Percentiles rank a stretch among this genome's conserved stretches.
Evolutionary conservation across 1,139 yeast species (phyloP).

Genomic region (Yamadazyma diddensiae): DNA sequence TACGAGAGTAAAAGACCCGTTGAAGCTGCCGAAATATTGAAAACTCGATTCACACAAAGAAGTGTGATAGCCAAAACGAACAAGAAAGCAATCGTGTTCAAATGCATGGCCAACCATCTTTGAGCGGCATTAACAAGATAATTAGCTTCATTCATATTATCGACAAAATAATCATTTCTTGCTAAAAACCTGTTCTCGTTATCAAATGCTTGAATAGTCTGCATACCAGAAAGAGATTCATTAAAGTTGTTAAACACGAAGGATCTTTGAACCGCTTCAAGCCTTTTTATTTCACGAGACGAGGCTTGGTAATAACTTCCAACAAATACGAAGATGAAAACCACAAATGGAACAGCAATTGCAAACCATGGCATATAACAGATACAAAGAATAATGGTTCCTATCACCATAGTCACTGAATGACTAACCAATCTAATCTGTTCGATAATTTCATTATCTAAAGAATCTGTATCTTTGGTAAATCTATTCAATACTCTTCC

Average conservation of each 20-base stretch:
- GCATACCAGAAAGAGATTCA: constrained; percentile 70
- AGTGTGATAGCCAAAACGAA: constrained; percentile 51
- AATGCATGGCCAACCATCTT: constrained; percentile 75
- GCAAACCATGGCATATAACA: constrained; percentile 65
- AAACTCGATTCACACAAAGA: constrained; percentile 64
- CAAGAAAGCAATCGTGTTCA: constrained; percentile 54
- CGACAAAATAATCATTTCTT: constrained; percentile 48
- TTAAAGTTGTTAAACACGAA: constrained; percentile 59
- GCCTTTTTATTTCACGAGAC: constrained; percentile 41
- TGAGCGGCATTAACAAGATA: constrained; percentile 67
- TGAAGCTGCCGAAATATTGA: constrained; percentile 60
- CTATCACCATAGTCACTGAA: constrained; percentile 53
- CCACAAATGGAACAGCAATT: constrained; percentile 37
- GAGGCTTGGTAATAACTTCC: constrained; percentile 55
- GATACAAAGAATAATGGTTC: constrained; percentile 64
- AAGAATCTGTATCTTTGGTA: constrained; percentile 79
- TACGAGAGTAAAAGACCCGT: constrained; percentile 71
- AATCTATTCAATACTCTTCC: constrained; percentile 60
- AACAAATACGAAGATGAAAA: constrained; percentile 43
- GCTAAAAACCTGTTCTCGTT: constrained; percentile 47
- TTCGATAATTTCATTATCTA: constrained; percentile 73
- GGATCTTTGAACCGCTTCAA: constrained; percentile 37
- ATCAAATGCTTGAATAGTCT: constrained; percentile 64
- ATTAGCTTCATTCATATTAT: constrained; percentile 72
- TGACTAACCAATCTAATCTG: constrained; percentile 51